Percentiles rank a stretch among this genome's conserved stretches.
These are phyloP conservation scores for Myriangium duriaei DNA, from an alignment of 2,329 filamentous ascomycete species.

Conservation along the genomic window DNA sequence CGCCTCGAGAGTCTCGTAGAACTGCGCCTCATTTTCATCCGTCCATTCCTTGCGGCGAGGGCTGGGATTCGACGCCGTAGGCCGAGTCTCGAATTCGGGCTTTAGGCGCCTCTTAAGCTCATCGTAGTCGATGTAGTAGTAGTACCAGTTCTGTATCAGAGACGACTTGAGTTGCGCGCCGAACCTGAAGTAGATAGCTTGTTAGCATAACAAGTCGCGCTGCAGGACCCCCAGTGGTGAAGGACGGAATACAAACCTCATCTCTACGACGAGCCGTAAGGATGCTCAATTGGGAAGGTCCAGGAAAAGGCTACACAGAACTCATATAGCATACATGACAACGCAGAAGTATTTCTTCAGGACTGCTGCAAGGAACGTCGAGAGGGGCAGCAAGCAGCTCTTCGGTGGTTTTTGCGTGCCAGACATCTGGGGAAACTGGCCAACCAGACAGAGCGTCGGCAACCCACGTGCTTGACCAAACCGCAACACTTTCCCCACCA, in stretches of 20 bases:
- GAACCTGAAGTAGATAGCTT: conserved; percentile 53
- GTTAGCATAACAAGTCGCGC: too few species aligned
- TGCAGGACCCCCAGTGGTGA: too few species aligned
- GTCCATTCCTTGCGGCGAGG: conserved; percentile 55
- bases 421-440: conserved; percentile 1
- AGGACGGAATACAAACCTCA: too few species aligned
- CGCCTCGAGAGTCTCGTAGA: conserved; percentile 73
- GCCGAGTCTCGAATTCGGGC: conserved; percentile 48
- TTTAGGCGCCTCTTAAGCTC: conserved; percentile 81
- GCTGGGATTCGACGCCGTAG: conserved; percentile 27
- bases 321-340: too few species aligned
- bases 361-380: too few species aligned
- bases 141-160: conserved; percentile 91
- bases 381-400: too few species aligned
- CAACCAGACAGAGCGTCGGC: conserved; percentile 3
- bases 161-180: conserved; percentile 93
- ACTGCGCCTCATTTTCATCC: conserved; percentile 81
- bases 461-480: conserved; percentile 1
- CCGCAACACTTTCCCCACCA: conserved; percentile 4
- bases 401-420: too few species aligned
- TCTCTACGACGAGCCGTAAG: too few species aligned
- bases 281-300: too few species aligned
- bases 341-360: too few species aligned
- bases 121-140: conserved; percentile 98
- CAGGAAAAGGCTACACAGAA: too few species aligned